These are phyloP conservation scores for Paecilomyces sp. DNA, from an alignment of 2,329 filamentous ascomycete species.

Conservation along the genomic window DNA sequence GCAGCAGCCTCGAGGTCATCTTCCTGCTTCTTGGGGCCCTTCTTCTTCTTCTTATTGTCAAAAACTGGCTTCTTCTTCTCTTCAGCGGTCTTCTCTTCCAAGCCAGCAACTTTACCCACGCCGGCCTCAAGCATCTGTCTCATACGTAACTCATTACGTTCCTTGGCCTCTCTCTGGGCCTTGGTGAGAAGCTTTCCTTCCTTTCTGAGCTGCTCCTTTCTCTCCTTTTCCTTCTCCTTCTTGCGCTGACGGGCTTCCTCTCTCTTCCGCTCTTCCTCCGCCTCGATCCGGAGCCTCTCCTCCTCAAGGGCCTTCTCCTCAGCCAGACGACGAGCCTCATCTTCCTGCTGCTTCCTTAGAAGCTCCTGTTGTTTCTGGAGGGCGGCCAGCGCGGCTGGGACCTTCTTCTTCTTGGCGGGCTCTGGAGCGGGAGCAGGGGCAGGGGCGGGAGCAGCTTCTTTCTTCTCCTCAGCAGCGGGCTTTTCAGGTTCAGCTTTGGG, in stretches of 20 bases:
- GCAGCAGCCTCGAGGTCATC: conserved; percentile 47
- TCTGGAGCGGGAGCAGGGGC: conserved; percentile 26
- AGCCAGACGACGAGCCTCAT: conserved; percentile 32
- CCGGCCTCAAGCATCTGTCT: conserved; percentile 44
- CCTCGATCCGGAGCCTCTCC: conserved; percentile 28
- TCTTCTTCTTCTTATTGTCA: conserved; percentile 73
- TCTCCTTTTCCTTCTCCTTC: conserved; percentile 45
- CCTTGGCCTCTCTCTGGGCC: conserved; percentile 41
- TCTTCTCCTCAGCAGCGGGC: conserved; percentile 42
- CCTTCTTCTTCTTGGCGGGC: conserved; percentile 77
- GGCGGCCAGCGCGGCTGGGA: conserved; percentile 52
- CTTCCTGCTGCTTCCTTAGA: conserved; percentile 38
- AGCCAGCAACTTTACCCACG: conserved; percentile 37
- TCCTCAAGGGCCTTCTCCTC: conserved; percentile 36
- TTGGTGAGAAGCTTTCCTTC: conserved; percentile 45
- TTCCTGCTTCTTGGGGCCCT: conserved; percentile 56
- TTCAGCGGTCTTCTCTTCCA: conserved; percentile 37
- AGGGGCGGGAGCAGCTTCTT: conserved; percentile 39
- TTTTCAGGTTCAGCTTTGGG: conserved; percentile 53
- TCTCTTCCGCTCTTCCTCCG: conserved; percentile 40
- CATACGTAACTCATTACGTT: conserved; percentile 41
- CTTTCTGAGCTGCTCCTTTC: conserved; percentile 42
- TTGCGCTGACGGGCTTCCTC: conserved; percentile 39
- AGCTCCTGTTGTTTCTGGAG: conserved; percentile 44
- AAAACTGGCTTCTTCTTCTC: conserved; percentile 70